Evolutionary conservation across 2,329 filamentous ascomycete genomes (phyloP), one percentile per base, ranked within the genome.

Genomic region (Epichloe aotearoae): DNA sequence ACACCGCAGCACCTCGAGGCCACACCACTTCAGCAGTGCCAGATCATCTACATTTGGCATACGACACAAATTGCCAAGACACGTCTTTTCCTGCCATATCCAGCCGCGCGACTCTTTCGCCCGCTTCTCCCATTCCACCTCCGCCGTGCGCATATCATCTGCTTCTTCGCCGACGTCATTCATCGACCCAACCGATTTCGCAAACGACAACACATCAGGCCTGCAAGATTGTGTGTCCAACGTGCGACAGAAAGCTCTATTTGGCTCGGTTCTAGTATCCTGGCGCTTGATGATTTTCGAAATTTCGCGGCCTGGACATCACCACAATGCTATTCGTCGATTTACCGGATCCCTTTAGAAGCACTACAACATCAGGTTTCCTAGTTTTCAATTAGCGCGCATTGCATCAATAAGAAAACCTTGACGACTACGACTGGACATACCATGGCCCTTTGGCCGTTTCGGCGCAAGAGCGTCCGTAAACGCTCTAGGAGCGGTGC

Each of bases 361-460:
- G 19, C 12, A 41, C 19, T 20, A 36, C 10, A 38, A 20, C 30
- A 34, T 47, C 46, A 42, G 26, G 15, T 19, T 44, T 19, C 23
- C 43, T 46, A 12, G 11, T 14, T 11, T 38, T 26, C 2, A 49
- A 51, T 33, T 52, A 49, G 49, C 52, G 5, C 46, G 19, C 42
- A 33, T 47, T 39, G 43, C 43, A 34, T 12, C 8, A 14, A 41
- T n/a, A 43, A n/a, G 10, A 8, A 20, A 4, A 37, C 23, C 30
- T 8, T 4, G 30, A 43, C 39, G 19, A 26, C 26, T 30, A 49
- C 39, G 12, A 40, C 17, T n/a, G 14, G 14, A 40, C 11, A 20
- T 42, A 66, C 55, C 51, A 91, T 91, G 86, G 80, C 83, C 64
- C 72, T 90, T 67, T 94, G 88, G 88, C 86, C 83, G 54, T 95